Evolutionary conservation across 2,329 filamentous ascomycete genomes (phyloP), one percentile per base, ranked within the genome.

Genomic region (Sarocladiaceae sp.): DNA sequence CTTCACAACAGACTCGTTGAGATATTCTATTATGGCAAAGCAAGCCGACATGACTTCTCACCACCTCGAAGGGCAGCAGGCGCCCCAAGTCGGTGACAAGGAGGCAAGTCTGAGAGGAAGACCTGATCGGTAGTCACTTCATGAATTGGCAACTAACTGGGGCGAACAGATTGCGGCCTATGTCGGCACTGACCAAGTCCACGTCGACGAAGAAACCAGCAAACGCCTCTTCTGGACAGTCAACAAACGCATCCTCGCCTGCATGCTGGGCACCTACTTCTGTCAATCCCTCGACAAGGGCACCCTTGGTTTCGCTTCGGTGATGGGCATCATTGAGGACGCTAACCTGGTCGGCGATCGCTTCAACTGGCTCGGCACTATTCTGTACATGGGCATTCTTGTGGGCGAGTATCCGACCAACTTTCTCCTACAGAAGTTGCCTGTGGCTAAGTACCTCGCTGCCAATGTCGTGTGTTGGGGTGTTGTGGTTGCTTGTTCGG

Each of bases 341-440:
- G 18, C 78, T 68, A 73, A 79, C 74, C 57, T 77, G 5, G 37
- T 44, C 11, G 68, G 64, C 51, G 57, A 62, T 37, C 62, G 87
- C 70, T 88, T 82, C 63, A 77, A 75, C 33, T 89, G 85, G 86
- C 71, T 89, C 11, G 64, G 63, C 23, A 64, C 62, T 1, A 61
- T 67, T 31, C 58, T 68, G 4, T 68, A 68, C 55, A 59, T 68
- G 12, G 62, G 64, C 22, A 75, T 77, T 58, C 69, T 79, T 7
- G 66, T 66, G 12, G 73, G 71, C 52, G 70, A 75, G 29, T 77
- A 73, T 53, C 71, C 75, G 0, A 71, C 71, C 2, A 74, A 74
- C 0, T 62, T 73, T 8, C 60, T 79, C 12, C 62, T 79, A 11
- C 72, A 74, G 37, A 71, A 72, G 7, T 57, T 78, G 7, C 74